A percentile compares a stretch with the other conserved stretches of the same genome.
phyloP scores from a whole-genome alignment of 2,329 filamentous ascomycete species.

The Arthrobotrys musiformis region DNA sequence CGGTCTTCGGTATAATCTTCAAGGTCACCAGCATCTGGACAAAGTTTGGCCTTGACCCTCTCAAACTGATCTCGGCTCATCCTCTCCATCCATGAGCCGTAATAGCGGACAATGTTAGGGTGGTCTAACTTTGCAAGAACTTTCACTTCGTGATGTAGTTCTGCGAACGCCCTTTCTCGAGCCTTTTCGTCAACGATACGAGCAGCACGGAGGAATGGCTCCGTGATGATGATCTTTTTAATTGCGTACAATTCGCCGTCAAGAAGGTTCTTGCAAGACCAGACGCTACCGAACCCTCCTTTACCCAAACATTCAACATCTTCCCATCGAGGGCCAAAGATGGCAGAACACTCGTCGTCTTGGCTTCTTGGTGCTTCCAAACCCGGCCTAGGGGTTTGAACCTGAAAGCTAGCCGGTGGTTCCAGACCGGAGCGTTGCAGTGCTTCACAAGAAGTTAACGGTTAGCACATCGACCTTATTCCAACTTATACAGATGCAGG shows the following conservation, averaged over 20 bases:
- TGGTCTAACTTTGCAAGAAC: constrained; percentile 73
- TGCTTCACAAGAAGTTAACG: neutral
- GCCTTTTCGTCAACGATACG: constrained; percentile 63
- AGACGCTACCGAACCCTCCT: constrained; percentile 75
- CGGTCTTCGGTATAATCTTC: constrained; percentile 29
- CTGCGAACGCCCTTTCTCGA: constrained; percentile 67
- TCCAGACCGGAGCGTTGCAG: constrained; percentile 16
- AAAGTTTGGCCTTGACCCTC: constrained; percentile 24
- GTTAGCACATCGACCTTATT: neutral
- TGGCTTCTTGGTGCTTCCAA: constrained; percentile 18
- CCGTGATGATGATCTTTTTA: constrained; percentile 72
- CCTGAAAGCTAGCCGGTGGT: constrained; percentile 14
- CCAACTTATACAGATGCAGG: neutral
- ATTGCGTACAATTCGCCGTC: constrained; percentile 73
- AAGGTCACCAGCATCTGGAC: constrained; percentile 22
- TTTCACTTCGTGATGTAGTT: constrained; percentile 67
- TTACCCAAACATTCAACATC: constrained; percentile 71
- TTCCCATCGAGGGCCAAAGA: constrained; percentile 60
- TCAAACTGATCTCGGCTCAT: constrained; percentile 47
- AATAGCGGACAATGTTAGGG: constrained; percentile 74
- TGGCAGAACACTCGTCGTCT: neutral
- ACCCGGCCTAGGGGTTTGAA: constrained; percentile 39
- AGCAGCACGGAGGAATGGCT: constrained; percentile 64
- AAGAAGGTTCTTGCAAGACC: constrained; percentile 70
- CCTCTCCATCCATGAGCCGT: constrained; percentile 72